Conservation (phyloP, 192 early-diverging fungal species). For the Backusella tarrabulga region DNA sequence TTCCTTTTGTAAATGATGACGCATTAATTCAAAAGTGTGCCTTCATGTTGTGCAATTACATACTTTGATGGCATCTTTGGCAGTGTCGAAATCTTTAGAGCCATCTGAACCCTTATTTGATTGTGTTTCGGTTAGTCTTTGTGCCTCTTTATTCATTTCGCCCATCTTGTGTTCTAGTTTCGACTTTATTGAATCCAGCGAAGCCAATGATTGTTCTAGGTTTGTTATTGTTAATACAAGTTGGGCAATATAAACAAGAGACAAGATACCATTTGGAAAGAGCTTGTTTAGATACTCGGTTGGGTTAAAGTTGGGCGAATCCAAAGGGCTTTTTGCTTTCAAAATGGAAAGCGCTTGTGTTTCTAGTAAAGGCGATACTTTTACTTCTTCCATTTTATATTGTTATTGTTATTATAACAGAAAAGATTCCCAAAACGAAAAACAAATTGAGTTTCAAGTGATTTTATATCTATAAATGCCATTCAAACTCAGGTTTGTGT, state of each 20-base stretch:
- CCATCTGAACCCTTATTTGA: slow-evolving; percentile 54
- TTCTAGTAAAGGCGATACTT: slow-evolving; percentile 57
- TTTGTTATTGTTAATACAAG: background rate
- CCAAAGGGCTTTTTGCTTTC: slow-evolving; percentile 60
- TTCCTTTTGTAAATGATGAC: slow-evolving; percentile 41
- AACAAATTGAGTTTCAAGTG: background rate
- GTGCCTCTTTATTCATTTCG: slow-evolving; percentile 62
- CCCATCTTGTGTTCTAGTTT: slow-evolving; percentile 61
- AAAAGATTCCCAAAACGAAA: background rate
- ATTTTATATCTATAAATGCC: background rate
- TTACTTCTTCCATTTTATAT: slow-evolving; percentile 29
- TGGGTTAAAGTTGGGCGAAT: slow-evolving; percentile 69
- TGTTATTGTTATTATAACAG: background rate
- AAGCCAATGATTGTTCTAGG: slow-evolving; percentile 62
- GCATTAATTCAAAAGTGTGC: background rate
- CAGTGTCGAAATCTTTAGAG: slow-evolving; percentile 63
- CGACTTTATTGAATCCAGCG: slow-evolving; percentile 62
- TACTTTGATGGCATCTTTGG: slow-evolving; percentile 76
- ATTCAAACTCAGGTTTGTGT: background rate
- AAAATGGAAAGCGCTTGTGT: slow-evolving; percentile 53
- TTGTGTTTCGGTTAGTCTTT: slow-evolving; percentile 70
- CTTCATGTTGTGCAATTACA: background rate
- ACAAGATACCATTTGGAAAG: slow-evolving; percentile 67
- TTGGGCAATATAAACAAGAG: background rate
- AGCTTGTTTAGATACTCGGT: slow-evolving; percentile 77